These are phyloP conservation scores for Fusarium tanahbumbuense DNA, from an alignment of 2,329 filamentous ascomycete genomes.

Conservation along the genomic window DNA sequence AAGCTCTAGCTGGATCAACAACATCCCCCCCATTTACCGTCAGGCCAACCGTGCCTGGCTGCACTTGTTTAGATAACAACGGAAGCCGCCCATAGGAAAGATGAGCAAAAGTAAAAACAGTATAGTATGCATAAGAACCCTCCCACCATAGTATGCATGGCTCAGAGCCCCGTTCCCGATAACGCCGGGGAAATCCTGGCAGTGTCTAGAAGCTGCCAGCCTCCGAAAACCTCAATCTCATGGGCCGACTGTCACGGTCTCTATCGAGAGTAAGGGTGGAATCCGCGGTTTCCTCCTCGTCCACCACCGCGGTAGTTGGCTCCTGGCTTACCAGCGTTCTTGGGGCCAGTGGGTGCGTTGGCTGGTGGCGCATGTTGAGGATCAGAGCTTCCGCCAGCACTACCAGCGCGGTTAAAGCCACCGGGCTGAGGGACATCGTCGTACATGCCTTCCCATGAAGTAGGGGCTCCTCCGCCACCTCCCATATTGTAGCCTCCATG, in stretches of 20 bases:
- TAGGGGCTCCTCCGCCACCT: conserved; percentile 71
- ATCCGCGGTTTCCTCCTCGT: conserved; percentile 78
- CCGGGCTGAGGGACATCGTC: conserved; percentile 88
- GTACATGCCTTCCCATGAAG: conserved; percentile 98
- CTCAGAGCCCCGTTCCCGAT: conserved; percentile 1
- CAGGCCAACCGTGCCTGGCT: conserved; percentile 22
- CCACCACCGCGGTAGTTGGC: conserved; percentile 95
- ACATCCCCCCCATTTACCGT: conserved; percentile 1
- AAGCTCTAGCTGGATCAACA: conserved; percentile 13
- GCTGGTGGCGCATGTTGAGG: conserved; percentile 62
- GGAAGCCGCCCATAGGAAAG: conserved; percentile 12
- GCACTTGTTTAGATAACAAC: conserved; percentile 13
- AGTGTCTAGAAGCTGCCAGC: neutral
- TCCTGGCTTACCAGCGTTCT: conserved; percentile 91
- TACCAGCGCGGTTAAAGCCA: conserved; percentile 58
- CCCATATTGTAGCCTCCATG: conserved; percentile 52
- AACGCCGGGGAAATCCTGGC: conserved; percentile 8
- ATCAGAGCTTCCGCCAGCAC: conserved; percentile 56
- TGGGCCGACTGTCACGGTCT: conserved; percentile 3
- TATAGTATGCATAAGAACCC: conserved; percentile 6
- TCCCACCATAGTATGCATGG: conserved; percentile 25
- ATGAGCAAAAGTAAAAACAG: conserved; percentile 12
- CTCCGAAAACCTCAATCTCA: conserved; percentile 1
- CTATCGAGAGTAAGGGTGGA: conserved; percentile 76
- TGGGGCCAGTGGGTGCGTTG: conserved; percentile 88